These are phyloP conservation scores for Phytophthora sp. DNA, from an alignment of 352 stramenopile species.

Conservation along the genomic window DNA sequence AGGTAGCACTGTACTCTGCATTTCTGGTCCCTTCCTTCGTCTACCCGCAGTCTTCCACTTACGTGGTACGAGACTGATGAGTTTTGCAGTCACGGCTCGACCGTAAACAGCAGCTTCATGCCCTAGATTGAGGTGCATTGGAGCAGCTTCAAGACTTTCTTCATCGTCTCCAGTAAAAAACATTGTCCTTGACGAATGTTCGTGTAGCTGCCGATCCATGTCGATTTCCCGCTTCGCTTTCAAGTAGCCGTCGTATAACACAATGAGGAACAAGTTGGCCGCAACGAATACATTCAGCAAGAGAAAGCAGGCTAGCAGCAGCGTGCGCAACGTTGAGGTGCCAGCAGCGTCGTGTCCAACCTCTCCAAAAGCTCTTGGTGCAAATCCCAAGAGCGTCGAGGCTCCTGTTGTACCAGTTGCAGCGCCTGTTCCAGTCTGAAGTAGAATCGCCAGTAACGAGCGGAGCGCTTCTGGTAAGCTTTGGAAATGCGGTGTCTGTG, in stretches of 20 bases:
- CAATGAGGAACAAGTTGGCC: constrained; percentile 52
- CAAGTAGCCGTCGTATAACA: constrained; percentile 51
- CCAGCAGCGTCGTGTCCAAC: constrained; percentile 31
- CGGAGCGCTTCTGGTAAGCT: constrained; percentile 42
- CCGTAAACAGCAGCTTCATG: constrained; percentile 11
- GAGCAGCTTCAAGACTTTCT: constrained; percentile 11
- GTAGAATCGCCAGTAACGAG: constrained; percentile 46
- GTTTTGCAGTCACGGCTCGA: neutral
- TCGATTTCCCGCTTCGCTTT: constrained; percentile 41
- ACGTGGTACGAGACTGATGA: neutral
- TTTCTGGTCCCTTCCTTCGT: constrained; percentile 12
- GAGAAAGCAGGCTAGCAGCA: constrained; percentile 51
- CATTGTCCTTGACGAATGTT: neutral
- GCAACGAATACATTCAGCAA: constrained; percentile 52
- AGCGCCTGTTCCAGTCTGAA: constrained; percentile 32
- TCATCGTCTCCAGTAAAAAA: neutral
- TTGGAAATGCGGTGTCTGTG: constrained; percentile 38
- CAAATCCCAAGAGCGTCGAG: constrained; percentile 15
- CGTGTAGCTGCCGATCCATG: neutral
- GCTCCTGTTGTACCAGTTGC: neutral
- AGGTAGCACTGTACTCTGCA: constrained; percentile 25
- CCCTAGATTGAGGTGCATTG: constrained; percentile 20
- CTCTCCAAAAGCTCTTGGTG: constrained; percentile 11
- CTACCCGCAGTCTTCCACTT: neutral
- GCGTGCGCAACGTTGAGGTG: constrained; percentile 33